Evolutionary conservation across 257 asterid species (phyloP), one percentile per base, ranked within the genome.

Genomic region (Petunia secreta): DNA sequence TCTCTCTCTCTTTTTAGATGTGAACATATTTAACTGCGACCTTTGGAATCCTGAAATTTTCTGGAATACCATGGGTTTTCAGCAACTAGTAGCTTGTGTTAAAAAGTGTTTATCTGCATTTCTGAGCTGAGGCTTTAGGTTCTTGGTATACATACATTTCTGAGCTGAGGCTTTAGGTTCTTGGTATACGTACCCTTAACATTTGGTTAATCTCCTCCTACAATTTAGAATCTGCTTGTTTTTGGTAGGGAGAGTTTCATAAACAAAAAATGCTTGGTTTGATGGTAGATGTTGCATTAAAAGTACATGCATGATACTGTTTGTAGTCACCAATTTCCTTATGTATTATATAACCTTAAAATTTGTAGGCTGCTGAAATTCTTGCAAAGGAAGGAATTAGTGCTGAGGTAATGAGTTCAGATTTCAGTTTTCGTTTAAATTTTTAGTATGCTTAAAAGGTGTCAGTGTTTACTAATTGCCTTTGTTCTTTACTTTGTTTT

Each of bases 301-400:
- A 52, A 52, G 25, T 52, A 52, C 8, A 52, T 52, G 55, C 13
- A 52, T 52, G 55, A 52, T 14, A 52, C 55, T 52, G 55, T 52
- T 52, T 52, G 8, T 46, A 46, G 2, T 52, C 13, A 52, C 55
- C 55, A 38, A 64, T 64, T 66, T 50, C 67, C 11, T 54, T 50
- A 64, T 58, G 63, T 65, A 63, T 25, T 50, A 15, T 75, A 25
- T 75, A 63, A 74, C 38, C 63, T 41, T 5, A 62, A 60, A 76
- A 54, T 80, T 5, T 44, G 2, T 86, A 92, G 97, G 97, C 97
- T 83, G 96, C 96, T 80, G 97, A 91, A 63, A 91, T 90, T 85
- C 94, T 92, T 40, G 90, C 88, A 6, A 91, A 90, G 86, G 97
- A 92, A 41, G 96, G 91, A 79, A 89, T 92, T 79, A 89, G 87